phyloP scores from a whole-genome alignment of 352 stramenopile species.

The Phytophthora pluvialis region DNA sequence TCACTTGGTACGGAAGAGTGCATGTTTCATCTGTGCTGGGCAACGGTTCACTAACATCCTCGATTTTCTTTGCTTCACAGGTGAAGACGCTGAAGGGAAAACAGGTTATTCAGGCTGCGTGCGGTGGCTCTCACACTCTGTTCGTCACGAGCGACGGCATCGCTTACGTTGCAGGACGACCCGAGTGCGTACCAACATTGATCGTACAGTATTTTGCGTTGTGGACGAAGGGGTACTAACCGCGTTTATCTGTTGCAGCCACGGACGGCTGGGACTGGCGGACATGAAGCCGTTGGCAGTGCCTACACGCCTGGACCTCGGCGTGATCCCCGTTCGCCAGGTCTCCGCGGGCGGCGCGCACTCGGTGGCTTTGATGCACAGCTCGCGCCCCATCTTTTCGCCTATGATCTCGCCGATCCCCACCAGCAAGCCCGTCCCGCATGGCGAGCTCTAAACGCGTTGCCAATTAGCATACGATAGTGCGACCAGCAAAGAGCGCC shows the following conservation, averaged over 20 bases:
- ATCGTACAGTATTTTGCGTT: neutral
- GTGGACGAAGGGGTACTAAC: neutral
- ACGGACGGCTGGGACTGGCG: constrained; percentile 66
- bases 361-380: constrained; percentile 77
- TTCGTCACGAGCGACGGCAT: constrained; percentile 88
- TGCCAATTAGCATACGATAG: neutral
- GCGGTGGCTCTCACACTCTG: constrained; percentile 85
- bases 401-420: constrained; percentile 64
- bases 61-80: constrained; percentile 23
- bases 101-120: constrained; percentile 73
- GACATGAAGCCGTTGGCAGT: constrained; percentile 63
- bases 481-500: neutral
- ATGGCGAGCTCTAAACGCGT: constrained; percentile 26
- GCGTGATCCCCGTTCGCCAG: constrained; percentile 64
- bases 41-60: constrained; percentile 9
- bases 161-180: constrained; percentile 80
- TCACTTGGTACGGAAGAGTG: constrained; percentile 48
- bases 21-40: neutral
- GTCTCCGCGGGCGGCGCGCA: constrained; percentile 78
- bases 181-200: constrained; percentile 65
- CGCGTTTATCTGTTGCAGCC: constrained; percentile 40
- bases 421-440: constrained; percentile 33
- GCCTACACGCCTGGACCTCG: constrained; percentile 63
- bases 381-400: constrained; percentile 56
- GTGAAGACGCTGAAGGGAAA: constrained; percentile 70